Evolutionary conservation across 306 rosid genomes (phyloP).

Genomic region (Lathyrus tuberosus): DNA sequence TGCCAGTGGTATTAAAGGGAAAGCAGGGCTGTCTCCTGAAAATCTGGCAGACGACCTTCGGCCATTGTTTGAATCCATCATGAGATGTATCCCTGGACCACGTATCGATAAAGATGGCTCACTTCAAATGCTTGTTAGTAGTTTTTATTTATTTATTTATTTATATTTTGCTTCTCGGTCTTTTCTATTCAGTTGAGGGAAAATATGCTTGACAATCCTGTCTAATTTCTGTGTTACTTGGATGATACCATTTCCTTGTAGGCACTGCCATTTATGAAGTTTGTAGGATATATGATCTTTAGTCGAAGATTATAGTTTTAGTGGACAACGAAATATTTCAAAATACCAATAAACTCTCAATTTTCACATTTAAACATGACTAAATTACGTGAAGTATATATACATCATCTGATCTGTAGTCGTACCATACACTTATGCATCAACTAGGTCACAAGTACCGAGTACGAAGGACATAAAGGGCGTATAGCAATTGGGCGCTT

Average conservation of each 20-base stretch:
- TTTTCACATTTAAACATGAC: constrained; percentile 16
- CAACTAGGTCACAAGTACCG: constrained; percentile 79
- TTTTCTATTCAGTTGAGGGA: constrained; percentile 16
- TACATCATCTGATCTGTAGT: constrained; percentile 25
- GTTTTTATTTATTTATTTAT: not conserved
- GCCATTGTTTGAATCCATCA: constrained; percentile 89
- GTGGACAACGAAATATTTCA: not conserved
- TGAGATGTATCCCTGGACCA: constrained; percentile 99
- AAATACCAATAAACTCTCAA: constrained; percentile 30
- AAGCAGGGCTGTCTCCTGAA: constrained; percentile 91
- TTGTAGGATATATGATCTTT: constrained; percentile 31
- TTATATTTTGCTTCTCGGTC: too few relatives aligned
- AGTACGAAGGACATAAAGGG: constrained; percentile 97
- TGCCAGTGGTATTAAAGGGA: constrained; percentile 97
- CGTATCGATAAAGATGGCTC: constrained; percentile 89
- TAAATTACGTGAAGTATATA: constrained; percentile 11
- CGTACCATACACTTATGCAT: too few relatives aligned
- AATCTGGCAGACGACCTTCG: constrained; percentile 94
- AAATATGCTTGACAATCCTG: constrained; percentile 24
- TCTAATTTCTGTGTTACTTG: constrained; percentile 23
- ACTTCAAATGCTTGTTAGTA: constrained; percentile 95
- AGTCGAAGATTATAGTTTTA: constrained; percentile 27
- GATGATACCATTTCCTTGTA: constrained; percentile 17
- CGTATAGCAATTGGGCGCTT: constrained; percentile 98
- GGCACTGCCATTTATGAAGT: constrained; percentile 17